These are phyloP conservation scores for Streptanthus diversifolius DNA, from an alignment of 345 rosid species.

Conservation along the genomic window DNA sequence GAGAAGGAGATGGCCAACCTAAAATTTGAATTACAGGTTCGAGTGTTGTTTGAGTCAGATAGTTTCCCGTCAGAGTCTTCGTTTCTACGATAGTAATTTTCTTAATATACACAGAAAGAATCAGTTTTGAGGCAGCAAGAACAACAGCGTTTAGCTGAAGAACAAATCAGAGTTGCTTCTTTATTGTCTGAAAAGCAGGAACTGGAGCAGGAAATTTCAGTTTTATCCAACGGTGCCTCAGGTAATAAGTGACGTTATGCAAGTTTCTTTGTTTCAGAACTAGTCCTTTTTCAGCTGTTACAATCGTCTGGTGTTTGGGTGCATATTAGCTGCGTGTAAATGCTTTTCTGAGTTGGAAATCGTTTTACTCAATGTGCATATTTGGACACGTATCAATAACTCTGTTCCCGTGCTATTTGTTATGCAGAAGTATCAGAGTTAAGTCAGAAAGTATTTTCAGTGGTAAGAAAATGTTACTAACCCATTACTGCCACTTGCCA, in stretches of 20 bases:
- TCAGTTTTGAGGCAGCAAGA: conserved; percentile 62
- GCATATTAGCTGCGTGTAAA: neutral
- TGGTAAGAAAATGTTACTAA: conserved; percentile 45
- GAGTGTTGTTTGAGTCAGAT: conserved; percentile 7
- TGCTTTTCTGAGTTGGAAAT: neutral
- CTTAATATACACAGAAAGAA: conserved; percentile 53
- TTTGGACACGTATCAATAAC: conserved; percentile 15
- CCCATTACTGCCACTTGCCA: neutral
- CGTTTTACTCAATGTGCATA: neutral
- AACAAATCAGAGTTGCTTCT: conserved; percentile 58
- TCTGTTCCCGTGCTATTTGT: neutral
- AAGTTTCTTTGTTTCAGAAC: neutral
- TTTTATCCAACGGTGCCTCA: conserved; percentile 42
- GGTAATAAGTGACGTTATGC: conserved; percentile 37
- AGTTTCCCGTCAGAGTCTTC: neutral
- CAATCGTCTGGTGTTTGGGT: neutral
- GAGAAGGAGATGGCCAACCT: conserved; percentile 70
- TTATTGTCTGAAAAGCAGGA: conserved; percentile 69
- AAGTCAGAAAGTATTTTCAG: conserved; percentile 45
- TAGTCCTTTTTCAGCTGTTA: neutral
- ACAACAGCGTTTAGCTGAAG: conserved; percentile 49
- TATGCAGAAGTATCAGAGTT: conserved; percentile 44
- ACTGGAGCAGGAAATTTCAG: conserved; percentile 60
- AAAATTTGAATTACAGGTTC: conserved; percentile 50
- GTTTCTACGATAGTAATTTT: conserved; percentile 31